Conservation (phyloP, 306 rosid species). For the Chamaecrista fasciculata region DNA sequence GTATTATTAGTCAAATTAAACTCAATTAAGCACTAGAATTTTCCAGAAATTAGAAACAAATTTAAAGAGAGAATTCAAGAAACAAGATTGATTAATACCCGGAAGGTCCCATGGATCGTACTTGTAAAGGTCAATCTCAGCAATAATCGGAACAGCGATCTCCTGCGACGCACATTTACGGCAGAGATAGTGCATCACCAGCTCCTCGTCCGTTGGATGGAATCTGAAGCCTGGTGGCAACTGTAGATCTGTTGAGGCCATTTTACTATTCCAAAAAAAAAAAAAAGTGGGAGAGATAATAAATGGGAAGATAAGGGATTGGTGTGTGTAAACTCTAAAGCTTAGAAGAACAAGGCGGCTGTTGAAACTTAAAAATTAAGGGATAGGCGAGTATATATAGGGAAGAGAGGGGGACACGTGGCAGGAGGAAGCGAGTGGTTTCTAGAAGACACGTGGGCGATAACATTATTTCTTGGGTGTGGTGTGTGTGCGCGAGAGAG, state of each 20-base stretch:
- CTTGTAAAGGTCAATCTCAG: conserved; percentile 89
- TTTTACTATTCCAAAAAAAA: neutral
- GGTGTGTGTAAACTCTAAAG: too few species aligned
- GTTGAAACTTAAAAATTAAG: conserved; percentile 69
- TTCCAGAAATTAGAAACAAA: too few species aligned
- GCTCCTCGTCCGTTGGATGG: conserved; percentile 97
- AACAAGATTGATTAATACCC: conserved; percentile 57
- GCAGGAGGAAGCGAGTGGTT: neutral
- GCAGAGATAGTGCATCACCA: conserved; percentile 81
- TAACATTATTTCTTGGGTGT: conserved; percentile 30
- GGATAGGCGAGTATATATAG: conserved; percentile 58
- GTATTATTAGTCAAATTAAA: neutral
- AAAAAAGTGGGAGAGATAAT: too few species aligned
- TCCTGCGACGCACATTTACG: conserved; percentile 76
- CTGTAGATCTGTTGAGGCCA: conserved; percentile 71
- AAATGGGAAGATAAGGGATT: too few species aligned
- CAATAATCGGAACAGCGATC: conserved; percentile 77
- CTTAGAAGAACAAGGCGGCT: conserved; percentile 42
- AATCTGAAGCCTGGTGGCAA: conserved; percentile 92
- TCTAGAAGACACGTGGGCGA: conserved; percentile 86
- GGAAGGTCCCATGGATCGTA: conserved; percentile 92
- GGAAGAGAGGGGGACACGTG: conserved; percentile 42
- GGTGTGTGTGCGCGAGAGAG: conserved; percentile 24
- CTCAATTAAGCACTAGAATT: neutral
- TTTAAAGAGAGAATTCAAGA: too few species aligned